Conservation (phyloP, 129 eudicot species). For the Glebionis coronaria region DNA sequence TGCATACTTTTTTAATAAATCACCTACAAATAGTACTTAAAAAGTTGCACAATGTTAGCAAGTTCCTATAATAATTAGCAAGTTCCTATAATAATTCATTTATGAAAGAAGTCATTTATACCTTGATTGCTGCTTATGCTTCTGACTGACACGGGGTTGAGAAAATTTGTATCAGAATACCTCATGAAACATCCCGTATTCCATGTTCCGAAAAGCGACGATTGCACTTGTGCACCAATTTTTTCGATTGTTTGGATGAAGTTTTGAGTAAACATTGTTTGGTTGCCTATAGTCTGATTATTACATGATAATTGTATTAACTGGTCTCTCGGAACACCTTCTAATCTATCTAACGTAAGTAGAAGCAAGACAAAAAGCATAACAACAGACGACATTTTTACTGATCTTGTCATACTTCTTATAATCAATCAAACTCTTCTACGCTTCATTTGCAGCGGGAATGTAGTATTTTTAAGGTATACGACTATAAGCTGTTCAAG, state of each 20-base stretch:
- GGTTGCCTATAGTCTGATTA: constrained; percentile 37
- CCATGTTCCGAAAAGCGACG: constrained; percentile 50
- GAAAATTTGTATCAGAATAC: constrained; percentile 70
- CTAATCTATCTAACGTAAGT: constrained; percentile 33
- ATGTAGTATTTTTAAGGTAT: constrained; percentile 21
- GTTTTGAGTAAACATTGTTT: constrained; percentile 33
- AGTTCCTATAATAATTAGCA: not conserved
- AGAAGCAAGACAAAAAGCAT: constrained; percentile 23
- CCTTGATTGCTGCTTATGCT: constrained; percentile 44
- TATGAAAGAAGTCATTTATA: constrained; percentile 17
- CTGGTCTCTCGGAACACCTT: constrained; percentile 59
- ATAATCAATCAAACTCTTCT: constrained; percentile 1
- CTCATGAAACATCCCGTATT: constrained; percentile 77
- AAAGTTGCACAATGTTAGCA: not conserved
- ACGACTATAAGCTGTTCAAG: constrained; percentile 33
- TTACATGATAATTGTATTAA: constrained; percentile 34
- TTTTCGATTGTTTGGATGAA: constrained; percentile 51
- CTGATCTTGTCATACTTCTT: constrained; percentile 23
- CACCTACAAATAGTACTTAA: not conserved
- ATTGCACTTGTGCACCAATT: constrained; percentile 41
- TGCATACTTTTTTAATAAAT: not conserved
- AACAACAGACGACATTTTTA: constrained; percentile 5
- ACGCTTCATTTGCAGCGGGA: constrained; percentile 23
- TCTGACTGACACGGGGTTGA: constrained; percentile 47
- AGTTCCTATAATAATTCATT: constrained; percentile 5